Base-by-base conservation (phyloP, 2,329 filamentous ascomycete genomes). In the Emergomyces orientalis region DNA sequence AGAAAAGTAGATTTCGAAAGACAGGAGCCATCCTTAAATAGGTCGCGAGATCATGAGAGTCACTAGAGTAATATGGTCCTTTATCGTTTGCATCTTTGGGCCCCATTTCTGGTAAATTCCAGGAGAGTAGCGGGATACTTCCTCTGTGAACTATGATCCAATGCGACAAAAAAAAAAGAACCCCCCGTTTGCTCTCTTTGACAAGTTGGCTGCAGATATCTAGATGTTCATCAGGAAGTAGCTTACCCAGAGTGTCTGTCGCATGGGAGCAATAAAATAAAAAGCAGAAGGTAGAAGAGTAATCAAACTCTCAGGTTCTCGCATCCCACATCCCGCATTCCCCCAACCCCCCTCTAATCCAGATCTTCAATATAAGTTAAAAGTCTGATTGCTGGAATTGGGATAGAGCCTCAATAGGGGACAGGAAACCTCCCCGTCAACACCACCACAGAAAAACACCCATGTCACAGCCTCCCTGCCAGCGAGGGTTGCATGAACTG, bases 401-500 rank as follows among this genome's bases (percentile, higher is more conserved):
- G 56, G 17, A 47, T 19, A 34, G 6, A 47, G 25, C 3, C 14
- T 9, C 27, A 39, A 17, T 56, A 25, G 32, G 37, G 54, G 5
- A 19, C 47, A 34, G 19, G 34, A 47, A 17, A 19, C 9, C 5
- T 8, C 2, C 25, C 37, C 55, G 25, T 58, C 55, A 58, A 3
- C 56, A 59, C 56, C 56, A 59, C 39, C 41, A 47, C 56, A 59
- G 39, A 47, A 34, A 39, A 47, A 8, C 56, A 59, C 27, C 56
- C 56, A 59, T 59, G 56, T 59, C 56, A 59, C 37, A 34, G 27
- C 27, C 14, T 41, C 34, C 34, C 32, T 13, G 54, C 34, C 54
- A 57, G 56, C 56, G 41, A 47, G 7, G 39, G 41, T 34, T 43
- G 39, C 56, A 59, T 47, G 56, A 59, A 59, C 56, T 59, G 41